A percentile compares a stretch with the other conserved stretches of the same genome.
Conservation (phyloP, 768 basidiomycete species). For the Pilatotrama ljubarskyi region DNA sequence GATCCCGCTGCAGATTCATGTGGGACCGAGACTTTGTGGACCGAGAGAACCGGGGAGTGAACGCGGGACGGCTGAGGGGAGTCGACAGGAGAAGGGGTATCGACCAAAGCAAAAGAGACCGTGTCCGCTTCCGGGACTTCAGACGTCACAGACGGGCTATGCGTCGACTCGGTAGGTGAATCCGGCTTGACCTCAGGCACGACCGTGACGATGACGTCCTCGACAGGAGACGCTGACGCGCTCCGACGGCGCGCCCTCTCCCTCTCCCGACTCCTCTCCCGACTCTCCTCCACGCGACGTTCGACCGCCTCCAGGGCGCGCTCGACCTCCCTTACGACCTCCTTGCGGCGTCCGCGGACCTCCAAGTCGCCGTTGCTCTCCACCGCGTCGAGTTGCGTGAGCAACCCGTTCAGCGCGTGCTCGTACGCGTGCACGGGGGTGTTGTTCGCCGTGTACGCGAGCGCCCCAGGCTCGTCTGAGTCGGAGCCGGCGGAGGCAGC, state of each 20-base stretch:
- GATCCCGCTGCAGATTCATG: too few species aligned
- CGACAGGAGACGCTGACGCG: constrained; percentile 1
- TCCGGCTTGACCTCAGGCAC: background rate
- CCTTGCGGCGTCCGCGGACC: constrained; percentile 53
- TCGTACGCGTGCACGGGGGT: constrained; percentile 63
- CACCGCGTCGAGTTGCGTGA: constrained; percentile 59
- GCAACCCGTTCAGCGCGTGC: constrained; percentile 55
- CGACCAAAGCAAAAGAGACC: background rate
- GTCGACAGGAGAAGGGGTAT: background rate
- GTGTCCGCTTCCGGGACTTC: background rate
- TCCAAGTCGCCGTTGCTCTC: constrained; percentile 58
- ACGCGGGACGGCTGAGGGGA: too few species aligned
- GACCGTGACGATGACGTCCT: background rate
- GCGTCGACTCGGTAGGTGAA: background rate
- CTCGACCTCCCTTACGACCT: constrained; percentile 57
- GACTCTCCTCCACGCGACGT: constrained; percentile 45
- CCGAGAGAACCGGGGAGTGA: too few species aligned
- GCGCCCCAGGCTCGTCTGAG: constrained; percentile 30
- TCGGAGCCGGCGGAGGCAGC: background rate
- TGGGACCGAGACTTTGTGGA: too few species aligned
- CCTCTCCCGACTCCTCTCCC: constrained; percentile 27
- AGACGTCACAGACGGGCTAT: background rate
- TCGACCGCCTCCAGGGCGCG: constrained; percentile 55
- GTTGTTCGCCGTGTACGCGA: constrained; percentile 60
- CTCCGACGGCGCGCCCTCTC: constrained; percentile 10